Percentiles rank a stretch among this genome's conserved stretches.
Conservation (phyloP, 2,329 filamentous ascomycete species). For the Phaeosphaeria sp. region DNA sequence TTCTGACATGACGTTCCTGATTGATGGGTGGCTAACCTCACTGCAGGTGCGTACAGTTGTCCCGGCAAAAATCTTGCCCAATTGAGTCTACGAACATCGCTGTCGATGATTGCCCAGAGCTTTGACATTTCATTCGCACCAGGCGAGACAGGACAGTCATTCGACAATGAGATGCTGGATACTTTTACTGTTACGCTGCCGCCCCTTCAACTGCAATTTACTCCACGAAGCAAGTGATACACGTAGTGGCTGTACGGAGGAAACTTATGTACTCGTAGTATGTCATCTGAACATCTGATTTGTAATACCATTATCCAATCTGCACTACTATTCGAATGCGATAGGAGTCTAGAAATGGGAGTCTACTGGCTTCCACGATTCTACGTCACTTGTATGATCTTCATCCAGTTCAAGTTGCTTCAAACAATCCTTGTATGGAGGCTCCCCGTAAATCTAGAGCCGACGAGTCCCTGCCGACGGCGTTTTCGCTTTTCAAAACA, state of each 20-base stretch:
- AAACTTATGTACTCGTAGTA: no score
- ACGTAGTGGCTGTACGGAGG: neutral
- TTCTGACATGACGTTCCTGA: neutral
- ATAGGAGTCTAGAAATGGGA: no score
- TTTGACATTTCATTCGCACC: constrained; percentile 24
- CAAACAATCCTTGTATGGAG: no score
- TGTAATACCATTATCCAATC: no score
- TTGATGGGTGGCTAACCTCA: neutral
- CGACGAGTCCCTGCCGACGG: no score
- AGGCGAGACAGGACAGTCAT: constrained; percentile 22
- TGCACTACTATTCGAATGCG: no score
- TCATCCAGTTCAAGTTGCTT: no score
- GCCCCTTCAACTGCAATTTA: constrained; percentile 35
- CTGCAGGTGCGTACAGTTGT: constrained; percentile 18
- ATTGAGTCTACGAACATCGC: constrained; percentile 16
- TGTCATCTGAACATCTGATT: no score
- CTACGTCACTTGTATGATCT: no score
- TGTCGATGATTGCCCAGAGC: constrained; percentile 17
- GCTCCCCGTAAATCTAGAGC: no score
- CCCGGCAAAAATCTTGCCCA: constrained; percentile 25
- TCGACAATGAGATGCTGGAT: constrained; percentile 26
- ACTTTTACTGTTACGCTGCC: constrained; percentile 33
- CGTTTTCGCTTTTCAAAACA: no score
- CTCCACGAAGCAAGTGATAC: constrained; percentile 2
- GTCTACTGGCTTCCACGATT: no score